Evolutionary conservation across 441 rosid genomes (phyloP).

Genomic region (Eutrema salsugineum): DNA sequence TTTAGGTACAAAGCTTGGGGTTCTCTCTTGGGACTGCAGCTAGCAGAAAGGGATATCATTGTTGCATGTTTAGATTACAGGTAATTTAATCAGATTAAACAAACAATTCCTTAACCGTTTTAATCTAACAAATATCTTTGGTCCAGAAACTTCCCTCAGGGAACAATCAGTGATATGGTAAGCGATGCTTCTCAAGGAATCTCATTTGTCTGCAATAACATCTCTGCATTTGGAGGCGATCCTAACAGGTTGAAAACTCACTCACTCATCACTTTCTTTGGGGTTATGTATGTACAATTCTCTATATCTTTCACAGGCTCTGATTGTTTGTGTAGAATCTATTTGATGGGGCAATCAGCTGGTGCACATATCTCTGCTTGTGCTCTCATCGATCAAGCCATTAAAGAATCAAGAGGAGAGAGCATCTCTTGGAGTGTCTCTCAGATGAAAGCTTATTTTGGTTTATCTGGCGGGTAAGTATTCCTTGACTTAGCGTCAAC

Average conservation of each 20-base stretch:
- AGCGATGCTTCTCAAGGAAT: constrained; percentile 76
- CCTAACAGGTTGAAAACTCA: constrained; percentile 53
- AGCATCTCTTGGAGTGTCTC: constrained; percentile 73
- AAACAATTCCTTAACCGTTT: neutral
- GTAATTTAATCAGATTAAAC: constrained; percentile 35
- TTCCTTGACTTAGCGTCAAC: neutral
- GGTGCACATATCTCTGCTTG: constrained; percentile 96
- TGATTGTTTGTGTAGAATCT: constrained; percentile 52
- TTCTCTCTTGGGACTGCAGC: constrained; percentile 84
- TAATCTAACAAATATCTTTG: neutral
- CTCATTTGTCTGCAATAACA: constrained; percentile 72
- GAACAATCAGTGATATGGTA: constrained; percentile 94
- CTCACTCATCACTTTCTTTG: neutral
- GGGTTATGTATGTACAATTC: neutral
- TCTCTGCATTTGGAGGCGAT: constrained; percentile 86
- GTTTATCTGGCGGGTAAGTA: constrained; percentile 92
- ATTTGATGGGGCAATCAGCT: constrained; percentile 96
- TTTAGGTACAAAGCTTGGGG: constrained; percentile 99
- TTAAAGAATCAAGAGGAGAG: constrained; percentile 65
- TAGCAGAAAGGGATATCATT: constrained; percentile 91
- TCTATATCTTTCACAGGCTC: neutral
- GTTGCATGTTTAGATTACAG: constrained; percentile 98
- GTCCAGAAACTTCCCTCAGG: constrained; percentile 94
- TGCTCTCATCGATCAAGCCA: constrained; percentile 83
- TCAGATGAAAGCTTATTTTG: constrained; percentile 84